Base-by-base conservation (phyloP, 768 basidiomycete species). In the Leccinum subgranulosum region DNA sequence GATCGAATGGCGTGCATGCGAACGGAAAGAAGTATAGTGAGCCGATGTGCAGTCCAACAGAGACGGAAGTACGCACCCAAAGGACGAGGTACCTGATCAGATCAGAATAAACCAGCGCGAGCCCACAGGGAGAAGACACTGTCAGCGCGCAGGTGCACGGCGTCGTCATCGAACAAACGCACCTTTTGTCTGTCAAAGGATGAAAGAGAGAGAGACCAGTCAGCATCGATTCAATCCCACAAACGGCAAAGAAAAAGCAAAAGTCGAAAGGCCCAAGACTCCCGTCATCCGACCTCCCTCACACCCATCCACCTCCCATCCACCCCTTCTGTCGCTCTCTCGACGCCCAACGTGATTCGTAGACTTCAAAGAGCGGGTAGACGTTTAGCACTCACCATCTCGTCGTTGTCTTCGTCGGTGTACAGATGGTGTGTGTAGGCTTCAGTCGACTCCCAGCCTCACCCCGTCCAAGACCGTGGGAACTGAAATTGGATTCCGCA, bases 81-180 rank as follows among this genome's bases (percentile, higher is more conserved):
- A 95, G 73, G 94, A 94, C 75, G 94, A 94, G 73, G 94, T 95
- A 87, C 94, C 93, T 92, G 74, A 63, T 69, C 70, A 65, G 36
- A 39, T n/a, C 36, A 43, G 19, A n/a, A 43, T 6, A 0, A 19
- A 43, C 41, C n/a, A 45, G 27, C 21, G 10, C 51, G 8, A 17
- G 36, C 3, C 19, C 21, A 45, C 14, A 19, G 4, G n/a, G n/a
- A 43, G 45, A 45, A 45, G 19, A 7, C 45, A 46, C 36, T n/a
- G 36, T 39, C 36, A 39, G 36, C 36, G 17, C 17, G 34, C 36
- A 39, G 9, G 36, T 17, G 36, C 36, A 39, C 36, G 36, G 9
- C 17, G 9, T 10, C 39, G 27, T 47, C 49, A 4, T 46, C 5
- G 36, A 57, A 55, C 36, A n/a, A 53, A 67, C 84, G 71, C 77